These are phyloP conservation scores for Kockiozyma suomiensis DNA, from an alignment of 805 yeast genomes.

Conservation along the genomic window DNA sequence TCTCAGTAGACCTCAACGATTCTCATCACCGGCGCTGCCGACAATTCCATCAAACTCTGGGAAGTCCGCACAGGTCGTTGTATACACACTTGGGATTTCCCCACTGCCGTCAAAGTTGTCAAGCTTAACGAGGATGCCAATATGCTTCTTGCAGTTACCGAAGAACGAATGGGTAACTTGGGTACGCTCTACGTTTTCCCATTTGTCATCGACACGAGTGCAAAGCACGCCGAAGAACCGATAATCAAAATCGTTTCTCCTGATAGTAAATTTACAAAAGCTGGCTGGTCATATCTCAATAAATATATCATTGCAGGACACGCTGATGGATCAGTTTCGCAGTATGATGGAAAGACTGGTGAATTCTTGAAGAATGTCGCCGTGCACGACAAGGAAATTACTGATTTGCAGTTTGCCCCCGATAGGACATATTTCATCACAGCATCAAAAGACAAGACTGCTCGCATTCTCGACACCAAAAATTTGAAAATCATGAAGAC, in stretches of 20 bases:
- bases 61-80: conserved; percentile 74
- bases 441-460: conserved; percentile 87
- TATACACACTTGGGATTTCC: conserved; percentile 68
- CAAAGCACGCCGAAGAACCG: conserved; percentile 35
- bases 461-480: conserved; percentile 77
- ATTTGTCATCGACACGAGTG: conserved; percentile 54
- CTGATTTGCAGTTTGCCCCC: conserved; percentile 86
- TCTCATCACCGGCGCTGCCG: conserved; percentile 90
- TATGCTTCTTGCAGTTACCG: conserved; percentile 74
- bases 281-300: conserved; percentile 72
- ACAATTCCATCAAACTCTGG: conserved; percentile 84
- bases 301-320: conserved; percentile 81
- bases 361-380: conserved; percentile 59
- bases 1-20: conserved; percentile 51
- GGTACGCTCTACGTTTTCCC: conserved; percentile 76
- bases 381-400: conserved; percentile 73
- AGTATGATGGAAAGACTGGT: conserved; percentile 77
- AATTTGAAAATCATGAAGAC: conserved; percentile 70
- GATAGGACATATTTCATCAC: conserved; percentile 90
- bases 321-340: conserved; percentile 80
- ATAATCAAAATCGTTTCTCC: conserved; percentile 39
- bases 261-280: conserved; percentile 64
- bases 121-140: conserved; percentile 77
- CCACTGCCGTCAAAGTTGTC: conserved; percentile 89
- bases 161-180: conserved; percentile 85